Percentiles rank a stretch among this genome's conserved stretches.
These are phyloP conservation scores for Obelidium mucronatum DNA, from an alignment of 192 early-diverging fungal genomes.

Conservation along the genomic window DNA sequence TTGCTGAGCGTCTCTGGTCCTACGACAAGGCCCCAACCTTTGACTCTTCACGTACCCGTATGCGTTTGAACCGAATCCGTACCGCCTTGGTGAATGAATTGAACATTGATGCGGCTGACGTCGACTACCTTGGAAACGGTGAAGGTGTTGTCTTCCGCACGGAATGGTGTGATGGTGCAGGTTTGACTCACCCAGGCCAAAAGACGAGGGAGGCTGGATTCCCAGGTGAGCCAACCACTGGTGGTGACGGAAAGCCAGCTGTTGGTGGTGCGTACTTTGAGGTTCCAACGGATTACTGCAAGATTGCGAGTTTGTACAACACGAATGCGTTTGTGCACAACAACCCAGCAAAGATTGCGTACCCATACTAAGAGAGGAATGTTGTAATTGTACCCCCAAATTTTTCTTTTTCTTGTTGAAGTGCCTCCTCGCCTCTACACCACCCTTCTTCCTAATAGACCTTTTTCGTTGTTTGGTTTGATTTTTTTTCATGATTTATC, in stretches of 20 bases:
- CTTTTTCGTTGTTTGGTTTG: too few relatives aligned
- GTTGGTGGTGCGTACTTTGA: background rate
- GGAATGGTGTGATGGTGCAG: slow-evolving; percentile 8
- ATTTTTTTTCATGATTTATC: too few relatives aligned
- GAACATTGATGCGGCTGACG: slow-evolving; percentile 5
- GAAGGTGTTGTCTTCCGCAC: background rate
- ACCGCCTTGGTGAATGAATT: slow-evolving; percentile 6
- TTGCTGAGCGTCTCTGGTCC: slow-evolving; percentile 40
- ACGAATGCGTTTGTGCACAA: slow-evolving; percentile 7
- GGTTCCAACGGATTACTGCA: slow-evolving; percentile 5
- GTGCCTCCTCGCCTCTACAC: too few relatives aligned
- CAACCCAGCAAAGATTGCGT: background rate
- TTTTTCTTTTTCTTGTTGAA: too few relatives aligned
- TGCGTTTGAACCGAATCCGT: slow-evolving; percentile 2
- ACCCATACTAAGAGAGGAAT: background rate
- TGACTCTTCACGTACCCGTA: background rate
- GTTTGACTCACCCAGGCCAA: background rate
- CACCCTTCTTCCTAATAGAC: too few relatives aligned
- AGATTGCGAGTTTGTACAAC: background rate
- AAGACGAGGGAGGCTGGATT: slow-evolving; percentile 8
- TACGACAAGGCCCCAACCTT: background rate
- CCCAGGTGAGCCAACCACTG: background rate
- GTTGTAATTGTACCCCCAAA: background rate
- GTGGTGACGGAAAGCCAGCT: background rate
- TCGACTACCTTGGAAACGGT: slow-evolving; percentile 2